phyloP scores from a whole-genome alignment of 208 protist species.

The Acanthamoeba royreba region DNA sequence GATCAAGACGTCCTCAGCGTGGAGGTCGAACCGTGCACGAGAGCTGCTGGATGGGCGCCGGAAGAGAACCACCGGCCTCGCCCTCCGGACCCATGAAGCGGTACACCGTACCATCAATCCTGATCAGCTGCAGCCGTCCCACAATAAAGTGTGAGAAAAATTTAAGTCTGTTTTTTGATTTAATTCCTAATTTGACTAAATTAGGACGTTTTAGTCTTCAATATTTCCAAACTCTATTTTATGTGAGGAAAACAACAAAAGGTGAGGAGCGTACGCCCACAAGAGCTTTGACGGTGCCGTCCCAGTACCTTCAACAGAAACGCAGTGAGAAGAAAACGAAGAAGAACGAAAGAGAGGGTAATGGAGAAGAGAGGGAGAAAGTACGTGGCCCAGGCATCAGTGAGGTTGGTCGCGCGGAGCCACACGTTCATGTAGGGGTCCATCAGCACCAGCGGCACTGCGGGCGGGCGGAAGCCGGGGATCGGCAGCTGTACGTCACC shows the following conservation, averaged over 20 bases:
- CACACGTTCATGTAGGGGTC: slow-evolving; percentile 58
- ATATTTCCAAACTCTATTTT: too few species aligned
- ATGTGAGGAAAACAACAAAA: too few species aligned
- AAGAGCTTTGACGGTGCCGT: background rate
- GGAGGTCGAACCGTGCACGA: background rate
- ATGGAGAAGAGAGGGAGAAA: too few species aligned
- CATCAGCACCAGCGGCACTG: slow-evolving; percentile 53
- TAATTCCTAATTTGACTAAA: too few species aligned
- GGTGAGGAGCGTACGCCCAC: background rate
- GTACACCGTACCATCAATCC: slow-evolving; percentile 14
- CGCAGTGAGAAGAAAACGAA: background rate
- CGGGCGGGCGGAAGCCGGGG: slow-evolving; percentile 37
- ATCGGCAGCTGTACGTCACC: background rate
- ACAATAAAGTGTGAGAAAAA: too few species aligned
- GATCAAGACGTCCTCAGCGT: too few species aligned
- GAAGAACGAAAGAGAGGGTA: too few species aligned
- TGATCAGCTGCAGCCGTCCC: background rate
- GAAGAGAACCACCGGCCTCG: background rate
- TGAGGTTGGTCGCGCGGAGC: slow-evolving; percentile 45
- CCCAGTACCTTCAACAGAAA: background rate
- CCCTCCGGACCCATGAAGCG: slow-evolving; percentile 44
- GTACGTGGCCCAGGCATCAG: slow-evolving; percentile 22
- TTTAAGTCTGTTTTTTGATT: background rate
- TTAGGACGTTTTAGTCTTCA: too few species aligned
- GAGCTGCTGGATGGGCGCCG: slow-evolving; percentile 46